Base-by-base conservation (phyloP, 192 early-diverging fungal species). In the Coemansia sp. region DNA sequence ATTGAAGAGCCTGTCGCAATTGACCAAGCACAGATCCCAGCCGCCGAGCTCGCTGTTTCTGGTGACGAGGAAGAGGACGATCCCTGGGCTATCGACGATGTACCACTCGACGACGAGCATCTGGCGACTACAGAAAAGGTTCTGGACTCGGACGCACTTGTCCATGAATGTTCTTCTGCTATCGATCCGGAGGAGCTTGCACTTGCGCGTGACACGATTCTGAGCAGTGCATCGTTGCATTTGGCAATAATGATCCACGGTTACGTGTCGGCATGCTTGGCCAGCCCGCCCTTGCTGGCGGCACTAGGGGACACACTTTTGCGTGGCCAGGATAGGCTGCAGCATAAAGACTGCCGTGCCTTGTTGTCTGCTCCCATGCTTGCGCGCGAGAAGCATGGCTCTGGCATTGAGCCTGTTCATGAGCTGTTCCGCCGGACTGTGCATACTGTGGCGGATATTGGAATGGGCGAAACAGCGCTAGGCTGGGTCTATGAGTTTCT, bases 61-160 rank as follows among this genome's bases (percentile, higher is more conserved):
- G 62, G 56, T 0, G 19, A 40, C 0, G 60, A 40, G 6, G 60
- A 27, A 0, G 62, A 57, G 10, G 69, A 60, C 1, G 60, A 67
- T 54, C 54, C 65, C 2, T 74, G 71, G 71, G 71, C 48, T 37
- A 62, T 74, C 18, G 71, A 74, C 3, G 71, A 74, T 22, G 64
- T 62, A 8, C 39, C 42, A n/a, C 35, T 60, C 17, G 70, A 66
- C 11, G 56, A 62, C 14, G 35, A 44, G 0, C 57, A 48, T 22
- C 18, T 12, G 36, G 38, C 24, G 34, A 18, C 7, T n/a, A n/a
- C 52, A 17, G 32, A 8, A 0, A 9, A 34, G 32, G 1, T 32
- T 6, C 46, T 27, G 46, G 27, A 2, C 26, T 11, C 7, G 3
- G 26, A 8, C n/a, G 6, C 3, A 19, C 17, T 3, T 4, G 27